These are phyloP conservation scores for Vigna angularis DNA, from an alignment of 306 rosid genomes.

Conservation along the genomic window DNA sequence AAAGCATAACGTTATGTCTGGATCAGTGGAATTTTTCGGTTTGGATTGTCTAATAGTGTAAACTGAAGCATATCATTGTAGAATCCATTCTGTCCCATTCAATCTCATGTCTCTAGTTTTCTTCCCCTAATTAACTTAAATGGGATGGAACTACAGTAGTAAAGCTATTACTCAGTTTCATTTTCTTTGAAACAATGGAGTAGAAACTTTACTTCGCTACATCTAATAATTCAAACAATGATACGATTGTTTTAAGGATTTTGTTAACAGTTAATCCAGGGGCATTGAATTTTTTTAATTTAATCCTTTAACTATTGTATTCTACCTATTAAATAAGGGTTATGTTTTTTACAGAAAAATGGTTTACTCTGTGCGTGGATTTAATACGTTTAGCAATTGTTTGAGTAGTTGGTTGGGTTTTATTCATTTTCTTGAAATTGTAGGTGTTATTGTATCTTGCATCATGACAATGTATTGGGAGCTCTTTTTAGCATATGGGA, in stretches of 20 bases:
- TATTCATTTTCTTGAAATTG: conserved; percentile 36
- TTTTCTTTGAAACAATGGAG: background rate
- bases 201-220: background rate
- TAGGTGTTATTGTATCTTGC: conserved; percentile 94
- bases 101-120: background rate
- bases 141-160: background rate
- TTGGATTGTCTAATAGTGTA: background rate
- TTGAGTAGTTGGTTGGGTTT: conserved; percentile 33
- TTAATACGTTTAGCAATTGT: conserved; percentile 20
- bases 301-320: background rate
- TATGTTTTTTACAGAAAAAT: conserved; percentile 25
- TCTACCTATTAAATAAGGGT: background rate
- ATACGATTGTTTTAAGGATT: background rate
- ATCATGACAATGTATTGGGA: conserved; percentile 86
- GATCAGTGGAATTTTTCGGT: background rate
- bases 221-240: background rate
- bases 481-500: conserved; percentile 84
- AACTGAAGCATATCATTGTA: background rate
- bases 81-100: conserved; percentile 1
- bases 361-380: background rate
- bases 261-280: background rate
- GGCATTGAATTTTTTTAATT: background rate
- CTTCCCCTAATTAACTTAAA: background rate
- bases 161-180: background rate
- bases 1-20: background rate